Conservation (phyloP, 495 filamentous ascomycete species). For the Cairneyella variabilis region DNA sequence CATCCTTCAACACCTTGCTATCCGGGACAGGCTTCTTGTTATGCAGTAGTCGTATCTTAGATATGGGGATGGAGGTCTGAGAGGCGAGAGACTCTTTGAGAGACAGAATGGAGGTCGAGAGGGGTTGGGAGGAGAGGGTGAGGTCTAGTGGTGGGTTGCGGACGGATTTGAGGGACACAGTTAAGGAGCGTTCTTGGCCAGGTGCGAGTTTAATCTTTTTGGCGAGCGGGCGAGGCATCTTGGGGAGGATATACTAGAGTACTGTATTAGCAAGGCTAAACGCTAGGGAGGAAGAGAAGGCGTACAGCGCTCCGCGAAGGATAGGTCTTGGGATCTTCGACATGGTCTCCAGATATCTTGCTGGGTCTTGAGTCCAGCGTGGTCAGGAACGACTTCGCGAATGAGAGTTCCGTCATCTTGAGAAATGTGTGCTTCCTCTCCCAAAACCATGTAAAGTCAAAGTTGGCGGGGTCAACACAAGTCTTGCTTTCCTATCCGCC, state of each 20-base stretch:
- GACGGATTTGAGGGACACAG: slow-evolving; percentile 65
- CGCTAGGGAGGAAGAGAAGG: slow-evolving; percentile 15
- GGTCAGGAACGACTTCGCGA: slow-evolving; percentile 78
- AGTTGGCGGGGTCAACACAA: not conserved
- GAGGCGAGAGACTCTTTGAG: slow-evolving; percentile 61
- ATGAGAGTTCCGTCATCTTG: slow-evolving; percentile 79
- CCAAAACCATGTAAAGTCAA: not conserved
- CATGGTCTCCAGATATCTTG: slow-evolving; percentile 79
- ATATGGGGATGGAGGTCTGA: slow-evolving; percentile 45
- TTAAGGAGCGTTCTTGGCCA: slow-evolving; percentile 46
- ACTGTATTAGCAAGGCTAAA: slow-evolving; percentile 3
- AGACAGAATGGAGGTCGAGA: slow-evolving; percentile 66
- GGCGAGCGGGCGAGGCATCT: slow-evolving; percentile 36
- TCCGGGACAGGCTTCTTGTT: slow-evolving; percentile 79
- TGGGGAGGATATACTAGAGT: slow-evolving; percentile 46
- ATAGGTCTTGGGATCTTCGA: slow-evolving; percentile 74
- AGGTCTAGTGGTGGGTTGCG: slow-evolving; percentile 67
- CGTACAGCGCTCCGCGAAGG: slow-evolving; percentile 67
- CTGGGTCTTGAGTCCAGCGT: slow-evolving; percentile 69
- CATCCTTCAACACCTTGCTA: slow-evolving; percentile 57
- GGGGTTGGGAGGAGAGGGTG: slow-evolving; percentile 50
- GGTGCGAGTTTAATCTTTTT: slow-evolving; percentile 42
- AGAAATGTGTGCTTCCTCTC: not conserved
- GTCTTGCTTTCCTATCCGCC: too few species aligned
- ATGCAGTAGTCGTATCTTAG: slow-evolving; percentile 78